These are phyloP conservation scores for Saksenaea vasiformis DNA, from an alignment of 371 early-diverging fungal genomes.

Conservation along the genomic window DNA sequence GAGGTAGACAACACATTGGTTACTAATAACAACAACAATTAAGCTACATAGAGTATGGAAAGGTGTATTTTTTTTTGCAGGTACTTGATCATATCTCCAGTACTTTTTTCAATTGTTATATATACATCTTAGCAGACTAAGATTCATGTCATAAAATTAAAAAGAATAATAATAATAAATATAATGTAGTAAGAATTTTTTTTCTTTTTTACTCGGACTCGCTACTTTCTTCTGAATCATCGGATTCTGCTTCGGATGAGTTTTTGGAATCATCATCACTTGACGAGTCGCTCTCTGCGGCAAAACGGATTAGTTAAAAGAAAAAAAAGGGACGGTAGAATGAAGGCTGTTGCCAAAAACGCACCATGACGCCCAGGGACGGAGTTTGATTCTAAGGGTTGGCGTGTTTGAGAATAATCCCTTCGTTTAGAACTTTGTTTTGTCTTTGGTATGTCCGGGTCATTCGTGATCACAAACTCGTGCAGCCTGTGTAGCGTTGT, in stretches of 20 bases:
- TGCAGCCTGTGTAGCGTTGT: slow-evolving; percentile 85
- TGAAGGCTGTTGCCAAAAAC: too few species aligned
- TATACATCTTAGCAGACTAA: too few species aligned
- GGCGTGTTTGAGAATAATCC: neutral
- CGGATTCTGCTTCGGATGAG: neutral
- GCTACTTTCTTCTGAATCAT: slow-evolving; percentile 1
- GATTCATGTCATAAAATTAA: too few species aligned
- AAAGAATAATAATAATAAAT: too few species aligned
- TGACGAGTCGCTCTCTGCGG: neutral
- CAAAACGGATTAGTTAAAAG: neutral
- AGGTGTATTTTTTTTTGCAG: too few species aligned
- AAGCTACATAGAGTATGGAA: too few species aligned
- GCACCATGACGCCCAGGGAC: slow-evolving; percentile 5
- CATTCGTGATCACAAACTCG: slow-evolving; percentile 76
- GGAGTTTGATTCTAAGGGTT: slow-evolving; percentile 26
- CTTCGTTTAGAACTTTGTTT: slow-evolving; percentile 8
- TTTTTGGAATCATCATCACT: neutral
- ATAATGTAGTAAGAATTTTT: neutral
- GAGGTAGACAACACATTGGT: too few species aligned
- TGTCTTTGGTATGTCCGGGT: slow-evolving; percentile 25
- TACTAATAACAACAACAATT: too few species aligned
- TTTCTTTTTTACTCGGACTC: neutral
- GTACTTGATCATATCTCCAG: too few species aligned
- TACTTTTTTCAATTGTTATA: too few species aligned
- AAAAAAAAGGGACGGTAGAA: neutral